Evolutionary conservation across 2,329 filamentous ascomycete genomes (phyloP).

Genomic region (Aspergillus carbonarius): DNA sequence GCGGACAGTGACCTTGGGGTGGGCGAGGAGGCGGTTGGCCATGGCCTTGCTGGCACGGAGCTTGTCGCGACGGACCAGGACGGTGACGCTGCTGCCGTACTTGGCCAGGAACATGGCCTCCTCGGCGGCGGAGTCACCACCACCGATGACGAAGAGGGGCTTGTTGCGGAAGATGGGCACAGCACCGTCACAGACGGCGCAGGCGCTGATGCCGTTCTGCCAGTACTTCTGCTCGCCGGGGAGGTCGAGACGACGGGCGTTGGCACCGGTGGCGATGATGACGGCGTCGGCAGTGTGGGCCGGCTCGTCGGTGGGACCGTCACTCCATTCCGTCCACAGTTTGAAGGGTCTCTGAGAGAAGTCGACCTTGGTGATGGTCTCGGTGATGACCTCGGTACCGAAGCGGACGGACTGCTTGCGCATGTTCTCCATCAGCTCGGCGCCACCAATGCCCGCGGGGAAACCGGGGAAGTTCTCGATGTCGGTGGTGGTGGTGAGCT

Average conservation of each 20-base stretch:
- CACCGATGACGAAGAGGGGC: slow-evolving; percentile 91
- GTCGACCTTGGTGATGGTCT: slow-evolving; percentile 89
- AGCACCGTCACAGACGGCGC: slow-evolving; percentile 95
- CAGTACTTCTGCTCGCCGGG: slow-evolving; percentile 92
- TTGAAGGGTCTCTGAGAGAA: slow-evolving; percentile 82
- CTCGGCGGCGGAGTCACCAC: slow-evolving; percentile 94
- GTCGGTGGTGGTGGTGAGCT: slow-evolving; percentile 97
- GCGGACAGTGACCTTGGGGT: slow-evolving; percentile 87
- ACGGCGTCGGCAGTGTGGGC: slow-evolving; percentile 83
- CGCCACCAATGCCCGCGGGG: slow-evolving; percentile 80
- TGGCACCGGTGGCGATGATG: slow-evolving; percentile 94
- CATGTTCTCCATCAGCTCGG: slow-evolving; percentile 94
- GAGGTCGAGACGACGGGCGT: slow-evolving; percentile 78
- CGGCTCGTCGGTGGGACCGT: slow-evolving; percentile 66
- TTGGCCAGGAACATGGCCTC: slow-evolving; percentile 97
- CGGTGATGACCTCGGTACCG: slow-evolving; percentile 87
- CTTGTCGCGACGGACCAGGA: slow-evolving; percentile 83
- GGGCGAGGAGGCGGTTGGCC: slow-evolving; percentile 75
- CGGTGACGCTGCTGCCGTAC: slow-evolving; percentile 92
- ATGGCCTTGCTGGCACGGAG: slow-evolving; percentile 89
- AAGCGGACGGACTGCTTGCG: slow-evolving; percentile 85
- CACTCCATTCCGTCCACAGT: slow-evolving; percentile 87
- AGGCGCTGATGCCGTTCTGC: slow-evolving; percentile 95
- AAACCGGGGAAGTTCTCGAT: slow-evolving; percentile 98
- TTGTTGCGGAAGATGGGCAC: slow-evolving; percentile 97